These are phyloP conservation scores for Eutrema japonicum DNA, from an alignment of 345 rosid genomes.

Conservation along the genomic window DNA sequence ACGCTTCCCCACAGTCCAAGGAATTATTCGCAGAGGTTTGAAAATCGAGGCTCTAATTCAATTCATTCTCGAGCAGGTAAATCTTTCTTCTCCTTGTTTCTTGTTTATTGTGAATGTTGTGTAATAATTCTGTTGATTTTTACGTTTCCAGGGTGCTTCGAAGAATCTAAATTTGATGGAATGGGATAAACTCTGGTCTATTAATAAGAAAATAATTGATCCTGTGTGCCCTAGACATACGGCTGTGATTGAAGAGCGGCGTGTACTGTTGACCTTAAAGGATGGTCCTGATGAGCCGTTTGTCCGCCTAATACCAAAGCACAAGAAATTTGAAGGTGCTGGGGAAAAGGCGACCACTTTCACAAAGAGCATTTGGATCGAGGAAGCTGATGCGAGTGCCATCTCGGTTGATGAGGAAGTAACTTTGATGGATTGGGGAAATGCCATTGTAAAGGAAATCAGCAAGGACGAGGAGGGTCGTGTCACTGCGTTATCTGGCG, in stretches of 20 bases:
- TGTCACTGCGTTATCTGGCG: slow-evolving; percentile 60
- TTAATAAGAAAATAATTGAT: slow-evolving; percentile 89
- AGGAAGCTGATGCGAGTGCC: slow-evolving; percentile 69
- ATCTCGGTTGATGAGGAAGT: slow-evolving; percentile 79
- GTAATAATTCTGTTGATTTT: not conserved
- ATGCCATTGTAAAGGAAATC: slow-evolving; percentile 75
- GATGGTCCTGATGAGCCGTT: slow-evolving; percentile 74
- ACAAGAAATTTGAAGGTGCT: slow-evolving; percentile 91
- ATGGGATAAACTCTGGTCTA: slow-evolving; percentile 98
- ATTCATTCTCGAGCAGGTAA: slow-evolving; percentile 94
- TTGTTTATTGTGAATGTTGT: not conserved
- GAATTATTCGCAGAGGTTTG: slow-evolving; percentile 90
- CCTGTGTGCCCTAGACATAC: slow-evolving; percentile 97
- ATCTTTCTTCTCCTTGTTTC: not conserved
- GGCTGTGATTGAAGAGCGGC: slow-evolving; percentile 71
- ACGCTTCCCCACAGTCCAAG: slow-evolving; percentile 97
- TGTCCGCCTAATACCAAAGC: slow-evolving; percentile 78
- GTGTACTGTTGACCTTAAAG: slow-evolving; percentile 61
- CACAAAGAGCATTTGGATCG: slow-evolving; percentile 81
- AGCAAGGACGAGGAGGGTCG: slow-evolving; percentile 63
- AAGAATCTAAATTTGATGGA: slow-evolving; percentile 96
- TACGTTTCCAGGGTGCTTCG: slow-evolving; percentile 71
- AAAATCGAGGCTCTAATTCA: slow-evolving; percentile 89
- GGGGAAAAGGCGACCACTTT: slow-evolving; percentile 88
- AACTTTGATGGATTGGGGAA: slow-evolving; percentile 96